Evolutionary conservation across 2,329 filamentous ascomycete genomes (phyloP).

Genomic region (Hypomyces perniciosus): DNA sequence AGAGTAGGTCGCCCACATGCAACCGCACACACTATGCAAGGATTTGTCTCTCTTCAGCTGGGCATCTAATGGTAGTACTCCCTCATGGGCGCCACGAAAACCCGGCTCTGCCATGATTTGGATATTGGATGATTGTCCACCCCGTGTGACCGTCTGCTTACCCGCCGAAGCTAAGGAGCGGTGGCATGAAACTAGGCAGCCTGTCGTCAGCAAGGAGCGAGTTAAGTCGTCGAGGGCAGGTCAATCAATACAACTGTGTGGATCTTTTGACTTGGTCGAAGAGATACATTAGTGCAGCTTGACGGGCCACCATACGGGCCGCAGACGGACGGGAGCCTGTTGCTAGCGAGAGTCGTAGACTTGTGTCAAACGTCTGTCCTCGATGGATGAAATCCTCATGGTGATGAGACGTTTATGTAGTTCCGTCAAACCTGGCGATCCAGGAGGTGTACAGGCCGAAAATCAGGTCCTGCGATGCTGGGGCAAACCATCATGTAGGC

Average conservation of each 20-base stretch:
- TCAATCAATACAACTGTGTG: no score
- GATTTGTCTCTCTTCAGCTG: no score
- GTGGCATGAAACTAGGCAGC: slow-evolving; percentile 16
- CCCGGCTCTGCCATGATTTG: no score
- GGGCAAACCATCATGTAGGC: not conserved
- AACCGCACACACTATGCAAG: no score
- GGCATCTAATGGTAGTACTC: no score
- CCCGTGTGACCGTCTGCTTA: slow-evolving; percentile 22
- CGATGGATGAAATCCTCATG: not conserved
- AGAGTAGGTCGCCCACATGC: no score
- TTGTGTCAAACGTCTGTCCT: no score
- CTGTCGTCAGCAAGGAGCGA: not conserved
- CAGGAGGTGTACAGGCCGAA: no score
- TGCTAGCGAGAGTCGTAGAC: not conserved
- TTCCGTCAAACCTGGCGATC: no score
- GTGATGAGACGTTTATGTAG: not conserved
- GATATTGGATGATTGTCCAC: not conserved
- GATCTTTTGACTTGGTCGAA: not conserved
- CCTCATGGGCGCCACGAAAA: no score
- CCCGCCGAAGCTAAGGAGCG: slow-evolving; percentile 24
- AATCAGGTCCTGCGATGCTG: no score
- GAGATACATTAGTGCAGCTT: slow-evolving; percentile 5
- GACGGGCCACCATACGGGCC: slow-evolving; percentile 23
- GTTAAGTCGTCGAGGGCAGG: not conserved
- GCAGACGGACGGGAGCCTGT: slow-evolving; percentile 15